Conservation (phyloP, 2,329 filamentous ascomycete genomes). For the Cytospora piceicola region DNA sequence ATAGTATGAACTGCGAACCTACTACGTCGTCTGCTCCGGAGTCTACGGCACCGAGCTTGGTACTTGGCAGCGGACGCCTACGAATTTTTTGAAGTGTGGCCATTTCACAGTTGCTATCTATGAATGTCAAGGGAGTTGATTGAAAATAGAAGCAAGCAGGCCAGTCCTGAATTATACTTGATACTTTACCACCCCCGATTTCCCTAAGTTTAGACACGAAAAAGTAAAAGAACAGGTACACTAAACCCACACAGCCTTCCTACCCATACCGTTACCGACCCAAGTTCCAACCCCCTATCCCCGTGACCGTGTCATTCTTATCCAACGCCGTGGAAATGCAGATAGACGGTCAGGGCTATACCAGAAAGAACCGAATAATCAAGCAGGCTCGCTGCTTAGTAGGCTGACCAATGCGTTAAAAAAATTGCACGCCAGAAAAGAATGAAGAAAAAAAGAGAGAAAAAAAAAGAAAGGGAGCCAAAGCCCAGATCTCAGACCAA, state of each 20-base stretch:
- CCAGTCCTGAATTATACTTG: constrained; percentile 15
- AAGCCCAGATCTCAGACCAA: background rate
- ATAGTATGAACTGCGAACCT: background rate
- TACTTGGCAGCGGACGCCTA: background rate
- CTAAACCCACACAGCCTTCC: constrained; percentile 8
- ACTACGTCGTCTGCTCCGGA: background rate
- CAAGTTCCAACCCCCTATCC: constrained; percentile 11
- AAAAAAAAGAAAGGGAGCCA: background rate
- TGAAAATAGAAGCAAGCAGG: background rate
- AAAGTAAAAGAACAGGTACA: constrained; percentile 1
- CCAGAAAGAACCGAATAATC: constrained; percentile 7
- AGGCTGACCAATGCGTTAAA: background rate
- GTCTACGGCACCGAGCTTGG: background rate
- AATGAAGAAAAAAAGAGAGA: background rate
- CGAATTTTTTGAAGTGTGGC: background rate
- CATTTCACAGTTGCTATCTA: background rate
- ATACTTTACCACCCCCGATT: background rate
- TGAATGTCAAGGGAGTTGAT: background rate
- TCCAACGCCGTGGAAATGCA: constrained; percentile 28
- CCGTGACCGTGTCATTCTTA: constrained; percentile 10
- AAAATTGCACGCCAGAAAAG: background rate
- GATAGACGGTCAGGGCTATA: constrained; percentile 6
- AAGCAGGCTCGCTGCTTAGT: constrained; percentile 13
- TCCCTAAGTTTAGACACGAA: background rate
- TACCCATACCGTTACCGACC: background rate